Evolutionary conservation across 257 asterid genomes (phyloP).

Genomic region (Petunia secreta): DNA sequence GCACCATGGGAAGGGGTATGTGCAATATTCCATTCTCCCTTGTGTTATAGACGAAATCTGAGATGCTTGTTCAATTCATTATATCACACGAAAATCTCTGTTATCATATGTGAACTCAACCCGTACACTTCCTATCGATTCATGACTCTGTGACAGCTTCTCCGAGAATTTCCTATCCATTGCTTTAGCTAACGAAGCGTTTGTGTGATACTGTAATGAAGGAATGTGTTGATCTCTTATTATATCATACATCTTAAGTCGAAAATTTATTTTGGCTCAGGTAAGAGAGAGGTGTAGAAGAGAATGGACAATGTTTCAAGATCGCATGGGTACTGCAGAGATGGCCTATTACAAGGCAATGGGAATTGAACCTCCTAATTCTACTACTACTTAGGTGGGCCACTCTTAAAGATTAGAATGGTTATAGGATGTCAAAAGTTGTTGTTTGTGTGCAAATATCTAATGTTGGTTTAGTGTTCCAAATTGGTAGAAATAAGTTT

Average conservation of each 20-base stretch:
- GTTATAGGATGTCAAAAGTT: not conserved
- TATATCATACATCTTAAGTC: not conserved
- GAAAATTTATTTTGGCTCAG: conserved; percentile 37
- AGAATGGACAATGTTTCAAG: conserved; percentile 84
- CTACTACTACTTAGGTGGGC: conserved; percentile 50
- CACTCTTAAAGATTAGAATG: not conserved
- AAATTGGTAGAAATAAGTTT: not conserved
- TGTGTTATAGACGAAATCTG: not conserved
- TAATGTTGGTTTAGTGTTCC: conserved; percentile 7
- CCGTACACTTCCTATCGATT: not conserved
- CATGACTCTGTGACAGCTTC: not conserved
- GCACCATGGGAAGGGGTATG: conserved; percentile 99
- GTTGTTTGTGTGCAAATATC: conserved; percentile 2
- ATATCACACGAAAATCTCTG: not conserved
- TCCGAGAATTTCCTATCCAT: too few species aligned
- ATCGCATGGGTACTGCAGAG: conserved; percentile 74
- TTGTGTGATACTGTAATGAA: not conserved
- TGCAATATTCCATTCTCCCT: conserved; percentile 2
- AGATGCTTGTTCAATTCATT: not conserved
- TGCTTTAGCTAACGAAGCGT: not conserved
- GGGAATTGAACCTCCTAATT: conserved; percentile 71
- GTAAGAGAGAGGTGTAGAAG: conserved; percentile 80
- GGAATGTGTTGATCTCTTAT: not conserved
- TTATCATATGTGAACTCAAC: not conserved
- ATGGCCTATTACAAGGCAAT: conserved; percentile 58